phyloP scores from a whole-genome alignment of 441 rosid genomes.

The Theobroma grandiflorum region DNA sequence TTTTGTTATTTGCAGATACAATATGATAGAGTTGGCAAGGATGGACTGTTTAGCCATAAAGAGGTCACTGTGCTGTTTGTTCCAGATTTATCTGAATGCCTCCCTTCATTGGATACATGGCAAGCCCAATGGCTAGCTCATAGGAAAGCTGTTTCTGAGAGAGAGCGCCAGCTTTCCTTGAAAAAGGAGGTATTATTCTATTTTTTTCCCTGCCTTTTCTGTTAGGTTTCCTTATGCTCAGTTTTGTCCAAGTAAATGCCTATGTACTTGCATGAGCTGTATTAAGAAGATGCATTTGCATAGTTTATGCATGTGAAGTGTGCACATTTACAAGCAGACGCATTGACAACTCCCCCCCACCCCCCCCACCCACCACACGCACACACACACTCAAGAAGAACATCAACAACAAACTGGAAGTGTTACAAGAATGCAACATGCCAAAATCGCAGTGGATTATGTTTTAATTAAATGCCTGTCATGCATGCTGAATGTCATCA shows the following conservation, averaged over 20 bases:
- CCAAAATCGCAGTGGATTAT: constrained; percentile 1
- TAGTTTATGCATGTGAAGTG: background rate
- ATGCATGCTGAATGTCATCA: background rate
- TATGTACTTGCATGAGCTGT: background rate
- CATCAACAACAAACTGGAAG: background rate
- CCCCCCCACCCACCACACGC: background rate
- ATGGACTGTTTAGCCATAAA: constrained; percentile 88
- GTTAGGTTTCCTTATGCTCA: background rate
- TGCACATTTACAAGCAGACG: background rate
- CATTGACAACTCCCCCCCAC: background rate
- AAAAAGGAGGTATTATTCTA: constrained; percentile 59
- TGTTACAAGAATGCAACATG: constrained; percentile 4
- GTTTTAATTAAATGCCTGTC: background rate
- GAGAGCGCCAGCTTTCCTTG: constrained; percentile 63
- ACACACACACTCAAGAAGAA: background rate
- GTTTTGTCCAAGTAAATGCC: background rate
- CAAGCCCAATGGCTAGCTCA: constrained; percentile 83
- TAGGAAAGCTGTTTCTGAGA: constrained; percentile 73
- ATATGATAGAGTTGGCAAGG: constrained; percentile 88
- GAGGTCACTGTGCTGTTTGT: constrained; percentile 94
- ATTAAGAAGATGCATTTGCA: background rate
- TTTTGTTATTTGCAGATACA: constrained; percentile 69
- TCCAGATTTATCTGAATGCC: constrained; percentile 91
- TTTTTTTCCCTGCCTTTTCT: background rate
- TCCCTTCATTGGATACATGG: constrained; percentile 88